Conservation (phyloP, 139 green algal genomes). For the Pleodorina starrii region DNA sequence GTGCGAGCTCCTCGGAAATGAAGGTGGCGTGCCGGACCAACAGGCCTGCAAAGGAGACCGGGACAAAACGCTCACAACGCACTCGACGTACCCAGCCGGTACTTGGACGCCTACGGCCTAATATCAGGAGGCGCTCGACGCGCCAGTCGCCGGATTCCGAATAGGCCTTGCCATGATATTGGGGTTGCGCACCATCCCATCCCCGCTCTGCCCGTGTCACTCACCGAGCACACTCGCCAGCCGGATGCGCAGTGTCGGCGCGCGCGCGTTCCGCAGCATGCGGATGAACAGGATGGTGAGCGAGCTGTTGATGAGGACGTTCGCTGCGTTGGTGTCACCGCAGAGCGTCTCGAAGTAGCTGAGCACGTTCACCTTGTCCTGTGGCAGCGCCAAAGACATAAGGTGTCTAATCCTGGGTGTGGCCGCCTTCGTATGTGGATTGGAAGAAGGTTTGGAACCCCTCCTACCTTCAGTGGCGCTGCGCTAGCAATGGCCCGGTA, state of each 20-base stretch:
- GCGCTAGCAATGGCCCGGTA: slow-evolving; percentile 75
- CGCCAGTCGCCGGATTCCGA: too few relatives aligned
- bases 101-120: too few relatives aligned
- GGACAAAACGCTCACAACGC: too few relatives aligned
- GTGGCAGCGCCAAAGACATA: too few relatives aligned
- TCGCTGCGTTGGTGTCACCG: slow-evolving; percentile 80
- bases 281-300: slow-evolving; percentile 87
- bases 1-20: slow-evolving; percentile 82
- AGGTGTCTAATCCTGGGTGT: too few relatives aligned
- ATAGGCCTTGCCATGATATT: too few relatives aligned
- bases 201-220: too few relatives aligned
- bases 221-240: slow-evolving; percentile 73
- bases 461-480: slow-evolving; percentile 77
- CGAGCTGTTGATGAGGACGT: slow-evolving; percentile 91
- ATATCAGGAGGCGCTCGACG: too few relatives aligned
- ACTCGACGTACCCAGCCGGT: too few relatives aligned
- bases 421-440: too few relatives aligned
- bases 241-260: slow-evolving; percentile 70
- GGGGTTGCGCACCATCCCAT: too few relatives aligned
- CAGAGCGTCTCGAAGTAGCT: slow-evolving; percentile 94
- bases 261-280: slow-evolving; percentile 73
- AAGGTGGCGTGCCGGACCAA: slow-evolving; percentile 93
- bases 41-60: slow-evolving; percentile 67
- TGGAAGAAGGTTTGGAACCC: too few relatives aligned
- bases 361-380: slow-evolving; percentile 87